Evolutionary conservation across 441 rosid genomes (phyloP).

Genomic region (Populus hybrid): DNA sequence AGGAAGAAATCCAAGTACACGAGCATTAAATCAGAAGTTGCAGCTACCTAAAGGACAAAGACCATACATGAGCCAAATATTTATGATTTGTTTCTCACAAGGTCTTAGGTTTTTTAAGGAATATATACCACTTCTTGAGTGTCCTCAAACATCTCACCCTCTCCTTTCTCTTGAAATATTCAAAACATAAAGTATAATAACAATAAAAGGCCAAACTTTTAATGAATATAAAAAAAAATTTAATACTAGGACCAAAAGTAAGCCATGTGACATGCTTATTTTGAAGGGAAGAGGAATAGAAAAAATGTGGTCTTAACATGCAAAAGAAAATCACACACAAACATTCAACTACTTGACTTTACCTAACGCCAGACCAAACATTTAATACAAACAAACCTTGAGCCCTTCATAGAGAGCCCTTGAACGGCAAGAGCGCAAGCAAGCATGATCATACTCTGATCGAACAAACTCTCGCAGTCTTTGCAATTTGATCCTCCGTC

Average conservation of each 20-base stretch:
- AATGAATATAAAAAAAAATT: neutral
- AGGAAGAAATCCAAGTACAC: slow-evolving; percentile 98
- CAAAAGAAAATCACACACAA: neutral
- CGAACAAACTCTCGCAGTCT: slow-evolving; percentile 96
- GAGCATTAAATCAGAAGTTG: slow-evolving; percentile 92
- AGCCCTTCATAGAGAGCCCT: slow-evolving; percentile 98
- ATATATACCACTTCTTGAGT: neutral
- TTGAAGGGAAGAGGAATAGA: neutral
- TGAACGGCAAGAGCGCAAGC: slow-evolving; percentile 98
- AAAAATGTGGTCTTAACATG: neutral
- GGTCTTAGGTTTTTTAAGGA: neutral
- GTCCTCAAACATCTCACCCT: neutral
- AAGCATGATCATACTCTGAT: slow-evolving; percentile 98
- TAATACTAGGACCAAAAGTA: neutral
- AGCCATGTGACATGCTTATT: neutral
- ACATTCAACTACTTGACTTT: too few relatives aligned
- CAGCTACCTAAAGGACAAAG: slow-evolving; percentile 65
- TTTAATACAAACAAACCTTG: slow-evolving; percentile 53
- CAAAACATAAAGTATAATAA: neutral
- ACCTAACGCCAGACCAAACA: too few relatives aligned
- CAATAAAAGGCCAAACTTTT: neutral
- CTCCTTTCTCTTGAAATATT: neutral
- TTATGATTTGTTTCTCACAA: neutral
- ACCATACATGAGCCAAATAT: neutral
- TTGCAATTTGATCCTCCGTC: slow-evolving; percentile 83